phyloP scores from a whole-genome alignment of 2,329 filamentous ascomycete genomes.

The Madurella mycetomatis region DNA sequence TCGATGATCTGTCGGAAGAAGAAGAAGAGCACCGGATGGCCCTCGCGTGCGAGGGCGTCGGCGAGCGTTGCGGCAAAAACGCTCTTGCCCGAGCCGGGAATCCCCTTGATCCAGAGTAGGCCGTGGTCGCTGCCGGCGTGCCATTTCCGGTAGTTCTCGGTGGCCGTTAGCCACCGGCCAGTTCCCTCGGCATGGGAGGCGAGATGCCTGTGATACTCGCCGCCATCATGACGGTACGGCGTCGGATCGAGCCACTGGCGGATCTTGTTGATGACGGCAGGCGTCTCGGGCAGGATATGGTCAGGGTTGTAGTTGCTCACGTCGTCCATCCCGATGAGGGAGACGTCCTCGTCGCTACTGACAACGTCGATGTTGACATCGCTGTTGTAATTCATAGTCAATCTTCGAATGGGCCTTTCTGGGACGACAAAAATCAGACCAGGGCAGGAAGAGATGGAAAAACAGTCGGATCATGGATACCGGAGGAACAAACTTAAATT shows the following conservation, averaged over 20 bases:
- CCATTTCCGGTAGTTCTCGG: conserved; percentile 23
- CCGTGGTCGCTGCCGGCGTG: conserved; percentile 18
- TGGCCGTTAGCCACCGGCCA: conserved; percentile 24
- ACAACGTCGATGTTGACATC: conserved; percentile 2
- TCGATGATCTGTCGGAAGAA: conserved; percentile 39
- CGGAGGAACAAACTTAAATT: too few relatives aligned
- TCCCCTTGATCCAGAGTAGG: conserved; percentile 33
- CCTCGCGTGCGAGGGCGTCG: conserved; percentile 19
- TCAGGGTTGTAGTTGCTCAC: conserved; percentile 2
- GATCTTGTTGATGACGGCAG: conserved; percentile 14
- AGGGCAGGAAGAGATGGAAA: too few relatives aligned
- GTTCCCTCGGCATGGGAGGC: conserved; percentile 24
- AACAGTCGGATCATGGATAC: too few relatives aligned
- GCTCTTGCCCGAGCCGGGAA: conserved; percentile 38
- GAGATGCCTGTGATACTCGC: conserved; percentile 27
- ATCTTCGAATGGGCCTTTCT: too few relatives aligned
- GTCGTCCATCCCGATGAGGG: conserved; percentile 1
- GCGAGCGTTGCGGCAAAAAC: conserved; percentile 31
- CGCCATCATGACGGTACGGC: conserved; percentile 19
- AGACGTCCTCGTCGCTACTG: conserved; percentile 3
- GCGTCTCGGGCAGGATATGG: conserved; percentile 1
- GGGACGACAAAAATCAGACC: too few relatives aligned
- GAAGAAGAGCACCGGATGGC: conserved; percentile 33
- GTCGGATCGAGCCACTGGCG: conserved; percentile 30
- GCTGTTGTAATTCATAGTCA: background rate